phyloP scores from a whole-genome alignment of 371 early-diverging fungal species.

The Parasitella parasitica region DNA sequence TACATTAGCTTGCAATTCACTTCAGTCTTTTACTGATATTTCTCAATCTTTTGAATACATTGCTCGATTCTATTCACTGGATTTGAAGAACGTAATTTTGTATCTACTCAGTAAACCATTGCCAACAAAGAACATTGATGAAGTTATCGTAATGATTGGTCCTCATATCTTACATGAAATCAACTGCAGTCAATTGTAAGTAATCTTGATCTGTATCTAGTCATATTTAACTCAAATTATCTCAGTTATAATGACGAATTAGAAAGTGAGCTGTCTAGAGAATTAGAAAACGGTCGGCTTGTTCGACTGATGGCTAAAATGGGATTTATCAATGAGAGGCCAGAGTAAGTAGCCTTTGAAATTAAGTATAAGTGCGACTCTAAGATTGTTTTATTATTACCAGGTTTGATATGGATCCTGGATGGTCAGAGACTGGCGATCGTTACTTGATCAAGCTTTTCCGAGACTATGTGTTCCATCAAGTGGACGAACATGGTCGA shows the following conservation, averaged over 20 bases:
- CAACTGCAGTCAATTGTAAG: conserved; percentile 67
- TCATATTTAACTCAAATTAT: background rate
- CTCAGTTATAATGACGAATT: conserved; percentile 76
- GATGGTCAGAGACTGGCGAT: conserved; percentile 98
- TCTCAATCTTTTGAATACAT: conserved; percentile 77
- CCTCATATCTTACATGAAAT: conserved; percentile 76
- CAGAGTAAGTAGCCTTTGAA: conserved; percentile 64
- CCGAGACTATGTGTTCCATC: conserved; percentile 96
- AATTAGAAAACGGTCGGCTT: conserved; percentile 92
- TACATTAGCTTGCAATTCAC: conserved; percentile 72
- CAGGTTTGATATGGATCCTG: conserved; percentile 85
- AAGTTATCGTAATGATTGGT: conserved; percentile 79
- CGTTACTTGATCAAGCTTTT: conserved; percentile 94
- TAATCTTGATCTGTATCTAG: background rate
- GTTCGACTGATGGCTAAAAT: conserved; percentile 84
- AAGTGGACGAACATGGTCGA: conserved; percentile 84
- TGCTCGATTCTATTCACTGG: conserved; percentile 69
- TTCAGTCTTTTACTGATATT: conserved; percentile 67
- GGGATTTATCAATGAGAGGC: conserved; percentile 94
- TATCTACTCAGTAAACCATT: conserved; percentile 79
- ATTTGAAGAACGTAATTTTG: conserved; percentile 75
- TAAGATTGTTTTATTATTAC: background rate
- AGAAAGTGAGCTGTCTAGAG: conserved; percentile 74
- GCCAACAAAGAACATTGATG: conserved; percentile 78
- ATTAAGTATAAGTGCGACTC: background rate